phyloP scores from a whole-genome alignment of 768 basidiomycete species.

The Russula brevipes region DNA sequence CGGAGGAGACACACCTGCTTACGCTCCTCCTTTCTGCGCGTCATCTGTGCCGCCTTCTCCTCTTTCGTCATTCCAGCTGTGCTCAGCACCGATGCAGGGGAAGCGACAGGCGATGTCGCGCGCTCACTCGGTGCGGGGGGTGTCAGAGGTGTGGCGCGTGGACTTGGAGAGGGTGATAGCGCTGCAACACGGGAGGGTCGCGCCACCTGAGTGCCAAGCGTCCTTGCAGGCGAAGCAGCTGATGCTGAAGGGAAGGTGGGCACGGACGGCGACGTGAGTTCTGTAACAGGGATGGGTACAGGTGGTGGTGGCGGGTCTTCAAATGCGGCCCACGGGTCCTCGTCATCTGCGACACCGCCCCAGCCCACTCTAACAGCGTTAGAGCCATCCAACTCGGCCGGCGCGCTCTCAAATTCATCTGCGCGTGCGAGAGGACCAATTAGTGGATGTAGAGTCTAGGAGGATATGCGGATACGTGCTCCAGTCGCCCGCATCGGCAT shows the following conservation, averaged over 20 bases:
- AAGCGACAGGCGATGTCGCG: slow-evolving; percentile 26
- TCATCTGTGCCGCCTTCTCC: slow-evolving; percentile 92
- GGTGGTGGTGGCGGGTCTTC: slow-evolving; percentile 17
- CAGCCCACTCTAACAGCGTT: slow-evolving; percentile 31
- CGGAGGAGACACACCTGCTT: slow-evolving; percentile 55
- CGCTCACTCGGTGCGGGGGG: slow-evolving; percentile 21
- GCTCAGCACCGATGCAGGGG: slow-evolving; percentile 29
- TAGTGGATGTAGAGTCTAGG: slow-evolving; percentile 6
- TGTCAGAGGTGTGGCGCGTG: slow-evolving; percentile 12
- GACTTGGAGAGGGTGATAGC: slow-evolving; percentile 1
- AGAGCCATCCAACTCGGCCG: slow-evolving; percentile 27
- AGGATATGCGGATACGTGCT: slow-evolving; percentile 47
- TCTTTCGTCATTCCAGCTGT: slow-evolving; percentile 68
- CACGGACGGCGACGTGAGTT: slow-evolving; percentile 12
- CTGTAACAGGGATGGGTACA: slow-evolving; percentile 18
- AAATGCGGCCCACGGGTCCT: slow-evolving; percentile 26
- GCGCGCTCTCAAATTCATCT: slow-evolving; percentile 35
- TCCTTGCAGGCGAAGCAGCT: neutral
- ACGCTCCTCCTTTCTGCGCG: slow-evolving; percentile 83
- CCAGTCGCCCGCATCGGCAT: slow-evolving; percentile 94
- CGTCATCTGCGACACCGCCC: slow-evolving; percentile 9
- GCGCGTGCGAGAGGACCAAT: neutral
- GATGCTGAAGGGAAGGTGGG: neutral
- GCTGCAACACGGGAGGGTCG: slow-evolving; percentile 1
- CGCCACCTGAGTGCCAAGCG: neutral